phyloP scores from a whole-genome alignment of 805 yeast genomes.

The Metschnikowia drakensbergensis region DNA sequence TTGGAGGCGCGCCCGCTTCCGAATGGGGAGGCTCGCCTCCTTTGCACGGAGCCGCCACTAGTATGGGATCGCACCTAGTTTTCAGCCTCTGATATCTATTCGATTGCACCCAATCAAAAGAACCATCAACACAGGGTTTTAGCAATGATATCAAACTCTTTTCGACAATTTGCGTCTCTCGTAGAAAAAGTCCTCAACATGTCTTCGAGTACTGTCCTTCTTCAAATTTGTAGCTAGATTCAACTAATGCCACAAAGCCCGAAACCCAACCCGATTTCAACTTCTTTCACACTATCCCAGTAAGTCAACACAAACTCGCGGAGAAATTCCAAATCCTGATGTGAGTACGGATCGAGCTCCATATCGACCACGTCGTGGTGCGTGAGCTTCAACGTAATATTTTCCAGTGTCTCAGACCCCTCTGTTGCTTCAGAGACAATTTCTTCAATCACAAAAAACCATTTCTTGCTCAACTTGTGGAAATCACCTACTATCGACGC shows the following conservation, averaged over 20 bases:
- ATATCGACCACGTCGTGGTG: slow-evolving; percentile 40
- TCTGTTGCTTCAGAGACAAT: slow-evolving; percentile 29
- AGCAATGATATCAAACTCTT: background rate
- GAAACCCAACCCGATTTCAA: slow-evolving; percentile 34
- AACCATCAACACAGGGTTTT: background rate
- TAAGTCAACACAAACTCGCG: slow-evolving; percentile 32
- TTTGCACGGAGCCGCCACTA: background rate
- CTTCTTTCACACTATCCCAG: slow-evolving; percentile 31
- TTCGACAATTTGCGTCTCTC: background rate
- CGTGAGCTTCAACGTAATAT: slow-evolving; percentile 29
- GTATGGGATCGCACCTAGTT: background rate
- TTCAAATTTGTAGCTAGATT: background rate
- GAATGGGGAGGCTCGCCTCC: background rate
- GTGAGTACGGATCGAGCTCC: slow-evolving; percentile 43
- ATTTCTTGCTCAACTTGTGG: slow-evolving; percentile 37
- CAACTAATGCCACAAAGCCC: slow-evolving; percentile 25
- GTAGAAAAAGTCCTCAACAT: background rate
- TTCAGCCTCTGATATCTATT: background rate
- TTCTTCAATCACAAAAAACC: slow-evolving; percentile 35
- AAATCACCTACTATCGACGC: slow-evolving; percentile 35
- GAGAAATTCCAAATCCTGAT: slow-evolving; percentile 34
- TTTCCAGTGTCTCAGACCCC: slow-evolving; percentile 9
- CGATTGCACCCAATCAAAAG: background rate
- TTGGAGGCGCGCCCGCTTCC: background rate
- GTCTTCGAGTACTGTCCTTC: background rate